These are phyloP conservation scores for Leishmania mexicana DNA, from an alignment of 208 protist genomes.

Conservation along the genomic window DNA sequence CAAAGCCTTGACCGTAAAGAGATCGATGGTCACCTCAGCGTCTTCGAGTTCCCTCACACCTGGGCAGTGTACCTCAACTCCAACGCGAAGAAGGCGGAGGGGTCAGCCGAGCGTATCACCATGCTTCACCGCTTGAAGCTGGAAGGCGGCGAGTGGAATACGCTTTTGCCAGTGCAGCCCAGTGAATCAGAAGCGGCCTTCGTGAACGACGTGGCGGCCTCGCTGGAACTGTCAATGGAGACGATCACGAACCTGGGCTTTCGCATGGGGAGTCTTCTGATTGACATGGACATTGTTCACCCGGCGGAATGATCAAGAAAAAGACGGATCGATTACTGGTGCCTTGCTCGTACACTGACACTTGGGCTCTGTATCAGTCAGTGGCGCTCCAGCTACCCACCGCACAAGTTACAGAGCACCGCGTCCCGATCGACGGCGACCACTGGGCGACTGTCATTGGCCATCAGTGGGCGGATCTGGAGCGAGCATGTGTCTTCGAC, in stretches of 20 bases:
- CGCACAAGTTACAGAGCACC: conserved; percentile 34
- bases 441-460: conserved; percentile 40
- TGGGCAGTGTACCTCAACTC: conserved; percentile 41
- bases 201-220: conserved; percentile 18
- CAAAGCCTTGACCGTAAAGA: conserved; percentile 11
- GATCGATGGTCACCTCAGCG: conserved; percentile 21
- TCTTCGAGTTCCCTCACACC: conserved; percentile 34
- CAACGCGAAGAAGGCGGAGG: not conserved
- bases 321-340: conserved; percentile 18
- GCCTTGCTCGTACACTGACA: conserved; percentile 17
- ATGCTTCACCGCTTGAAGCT: conserved; percentile 39
- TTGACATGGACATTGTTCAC: conserved; percentile 35
- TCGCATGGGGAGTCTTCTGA: conserved; percentile 26
- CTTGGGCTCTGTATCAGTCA: conserved; percentile 37
- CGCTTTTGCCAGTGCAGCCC: not conserved
- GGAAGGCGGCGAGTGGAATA: conserved; percentile 24
- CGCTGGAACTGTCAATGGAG: not conserved
- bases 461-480: conserved; percentile 25
- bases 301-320: not conserved
- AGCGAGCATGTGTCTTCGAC: conserved; percentile 32
- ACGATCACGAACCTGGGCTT: conserved; percentile 24
- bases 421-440: conserved; percentile 45
- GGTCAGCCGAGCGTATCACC: not conserved
- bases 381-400: not conserved
- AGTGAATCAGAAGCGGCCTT: conserved; percentile 15